These are phyloP conservation scores for Aphanomyces astaci DNA, from an alignment of 352 stramenopile genomes.

Conservation along the genomic window DNA sequence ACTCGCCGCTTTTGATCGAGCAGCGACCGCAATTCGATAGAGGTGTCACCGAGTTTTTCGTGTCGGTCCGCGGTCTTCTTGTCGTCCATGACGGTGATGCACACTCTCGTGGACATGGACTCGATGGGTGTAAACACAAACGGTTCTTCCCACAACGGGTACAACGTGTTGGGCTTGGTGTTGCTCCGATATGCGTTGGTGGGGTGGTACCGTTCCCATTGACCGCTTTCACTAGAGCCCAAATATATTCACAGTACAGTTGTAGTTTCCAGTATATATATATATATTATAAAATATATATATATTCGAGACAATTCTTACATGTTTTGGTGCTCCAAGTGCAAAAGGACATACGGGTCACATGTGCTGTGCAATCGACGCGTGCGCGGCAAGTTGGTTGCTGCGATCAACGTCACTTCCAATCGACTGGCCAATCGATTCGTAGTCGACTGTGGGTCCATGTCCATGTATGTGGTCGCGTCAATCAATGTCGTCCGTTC, in stretches of 20 bases:
- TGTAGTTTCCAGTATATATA: background rate
- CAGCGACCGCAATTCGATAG: constrained; percentile 49
- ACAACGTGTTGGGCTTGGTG: constrained; percentile 67
- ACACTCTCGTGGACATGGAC: constrained; percentile 56
- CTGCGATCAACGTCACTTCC: constrained; percentile 25
- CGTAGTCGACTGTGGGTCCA: constrained; percentile 43
- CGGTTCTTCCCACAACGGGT: constrained; percentile 70
- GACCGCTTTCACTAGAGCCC: constrained; percentile 19
- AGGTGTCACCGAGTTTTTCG: constrained; percentile 56
- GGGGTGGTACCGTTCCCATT: constrained; percentile 1
- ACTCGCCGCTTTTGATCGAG: constrained; percentile 55
- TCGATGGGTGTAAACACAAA: constrained; percentile 56
- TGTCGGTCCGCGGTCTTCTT: constrained; percentile 42
- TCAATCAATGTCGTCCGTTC: constrained; percentile 44
- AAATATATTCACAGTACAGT: too few species aligned
- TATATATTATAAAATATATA: background rate
- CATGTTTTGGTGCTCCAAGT: constrained; percentile 19
- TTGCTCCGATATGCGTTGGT: constrained; percentile 38
- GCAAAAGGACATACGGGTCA: constrained; percentile 6
- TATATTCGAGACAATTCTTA: too few species aligned
- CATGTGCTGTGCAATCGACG: constrained; percentile 6
- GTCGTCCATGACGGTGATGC: constrained; percentile 62
- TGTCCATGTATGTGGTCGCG: constrained; percentile 46
- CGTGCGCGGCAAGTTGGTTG: constrained; percentile 15
- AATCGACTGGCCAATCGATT: constrained; percentile 26